Conservation (phyloP, 768 basidiomycete genomes). For the Calocera cornea region DNA sequence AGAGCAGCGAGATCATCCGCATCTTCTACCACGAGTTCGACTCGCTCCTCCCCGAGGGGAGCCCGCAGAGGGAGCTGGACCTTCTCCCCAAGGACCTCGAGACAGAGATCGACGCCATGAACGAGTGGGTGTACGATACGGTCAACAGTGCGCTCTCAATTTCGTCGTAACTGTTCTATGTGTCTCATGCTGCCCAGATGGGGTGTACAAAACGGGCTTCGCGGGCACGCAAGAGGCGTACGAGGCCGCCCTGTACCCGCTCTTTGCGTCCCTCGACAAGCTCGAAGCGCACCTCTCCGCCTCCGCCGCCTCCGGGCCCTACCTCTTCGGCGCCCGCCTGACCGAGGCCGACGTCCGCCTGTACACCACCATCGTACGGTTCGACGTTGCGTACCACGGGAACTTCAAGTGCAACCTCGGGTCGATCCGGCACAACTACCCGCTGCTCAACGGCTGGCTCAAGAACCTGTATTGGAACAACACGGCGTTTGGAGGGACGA, state of each 20-base stretch:
- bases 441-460: background rate
- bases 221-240: constrained; percentile 73
- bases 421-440: background rate
- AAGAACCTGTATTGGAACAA: constrained; percentile 6
- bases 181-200: constrained; percentile 33
- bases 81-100: constrained; percentile 65
- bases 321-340: constrained; percentile 65
- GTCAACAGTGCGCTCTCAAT: constrained; percentile 53
- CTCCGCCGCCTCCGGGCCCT: constrained; percentile 45
- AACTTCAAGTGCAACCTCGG: background rate
- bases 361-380: background rate
- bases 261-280: constrained; percentile 70
- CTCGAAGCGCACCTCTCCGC: constrained; percentile 53
- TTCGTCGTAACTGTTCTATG: background rate
- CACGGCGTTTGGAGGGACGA: background rate
- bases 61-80: constrained; percentile 42
- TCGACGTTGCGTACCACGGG: background rate
- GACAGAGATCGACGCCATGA: constrained; percentile 67
- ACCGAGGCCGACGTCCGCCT: constrained; percentile 38
- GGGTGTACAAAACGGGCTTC: constrained; percentile 84
- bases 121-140: constrained; percentile 73
- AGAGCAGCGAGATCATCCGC: constrained; percentile 88
- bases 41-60: constrained; percentile 48
- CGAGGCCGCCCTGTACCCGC: constrained; percentile 51
- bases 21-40: constrained; percentile 84